Base-by-base conservation (phyloP, 192 early-diverging fungal genomes). In the Ambispora gerdemannii region DNA sequence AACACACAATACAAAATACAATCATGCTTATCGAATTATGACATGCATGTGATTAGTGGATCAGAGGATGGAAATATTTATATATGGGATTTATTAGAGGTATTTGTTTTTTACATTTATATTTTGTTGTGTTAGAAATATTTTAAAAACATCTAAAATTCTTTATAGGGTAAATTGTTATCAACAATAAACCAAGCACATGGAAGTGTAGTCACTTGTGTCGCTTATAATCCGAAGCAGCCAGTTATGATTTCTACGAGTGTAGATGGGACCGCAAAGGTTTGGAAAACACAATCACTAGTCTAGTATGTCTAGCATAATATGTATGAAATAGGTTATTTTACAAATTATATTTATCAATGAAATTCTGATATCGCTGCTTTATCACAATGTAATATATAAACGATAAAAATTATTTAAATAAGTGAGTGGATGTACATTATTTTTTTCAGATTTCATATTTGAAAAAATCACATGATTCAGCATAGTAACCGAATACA, bases 51-150 rank as follows among this genome's bases (percentile, higher is more conserved):
- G 0, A 81, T 94, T 15, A 90, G 90, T 64, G 96, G 96, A 1
- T 92, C 90, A 50, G 95, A 98, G 72, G 93, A 97, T 73, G 93
- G 93, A 10, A 78, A 76, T 35, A 89, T 97, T 4, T 88, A 88
- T 74, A 81, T 94, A 36, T 98, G 94, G 94, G 89, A 95, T 78
- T 74, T 93, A 22, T 77, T 91, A 13, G 90, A 88, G 55, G 84
- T 82, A 63, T 25, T n/a, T 8, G 15, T 3, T 15, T 50, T 11
- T 30, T 2, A 4, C 22, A 36, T 20, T 64, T 4, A 20, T n/a
- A 10, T 24, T 24, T 17, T 50, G 31, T 19, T 20, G 2, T n/a
- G n/a, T n/a, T n/a, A n/a, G n/a, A n/a, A n/a, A n/a, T 20, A 24
- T 25, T 36, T 65, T 50, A 38, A 8, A 31, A 13, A 13, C 7